phyloP scores from a whole-genome alignment of 1,284 basidiomycete genomes.

The Ganoderma lucidum region DNA sequence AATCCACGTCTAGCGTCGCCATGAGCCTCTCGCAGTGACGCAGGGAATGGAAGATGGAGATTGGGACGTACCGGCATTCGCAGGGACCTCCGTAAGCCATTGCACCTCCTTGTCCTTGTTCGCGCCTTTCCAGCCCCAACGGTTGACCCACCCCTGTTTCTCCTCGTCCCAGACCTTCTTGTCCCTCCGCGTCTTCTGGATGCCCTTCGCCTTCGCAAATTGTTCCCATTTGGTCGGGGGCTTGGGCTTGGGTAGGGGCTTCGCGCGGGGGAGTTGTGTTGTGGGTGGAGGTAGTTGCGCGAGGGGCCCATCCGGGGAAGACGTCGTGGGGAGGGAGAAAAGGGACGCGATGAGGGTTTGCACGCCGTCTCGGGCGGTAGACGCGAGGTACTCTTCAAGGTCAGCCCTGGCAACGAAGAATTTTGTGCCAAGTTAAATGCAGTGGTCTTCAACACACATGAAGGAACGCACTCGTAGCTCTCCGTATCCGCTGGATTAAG shows the following conservation, averaged over 20 bases:
- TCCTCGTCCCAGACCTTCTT: conserved; percentile 96
- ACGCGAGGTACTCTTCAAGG: conserved; percentile 82
- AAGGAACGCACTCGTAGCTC: conserved; percentile 70
- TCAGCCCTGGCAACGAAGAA: conserved; percentile 58
- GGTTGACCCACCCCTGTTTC: conserved; percentile 90
- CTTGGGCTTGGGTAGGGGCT: conserved; percentile 93
- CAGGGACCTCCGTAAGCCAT: conserved; percentile 93
- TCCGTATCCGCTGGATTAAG: conserved; percentile 85
- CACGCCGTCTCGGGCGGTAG: conserved; percentile 86
- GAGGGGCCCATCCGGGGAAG: conserved; percentile 85
- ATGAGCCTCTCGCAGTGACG: background rate
- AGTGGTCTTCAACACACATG: background rate
- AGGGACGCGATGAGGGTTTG: conserved; percentile 85
- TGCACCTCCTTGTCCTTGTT: conserved; percentile 91
- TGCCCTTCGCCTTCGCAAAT: conserved; percentile 95
- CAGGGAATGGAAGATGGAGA: background rate
- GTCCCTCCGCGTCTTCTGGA: conserved; percentile 83
- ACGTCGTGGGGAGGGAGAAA: conserved; percentile 83
- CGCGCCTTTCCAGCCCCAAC: conserved; percentile 93
- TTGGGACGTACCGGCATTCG: conserved; percentile 79
- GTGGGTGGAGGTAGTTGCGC: conserved; percentile 83
- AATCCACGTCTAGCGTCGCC: conserved; percentile 63
- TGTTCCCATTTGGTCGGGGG: conserved; percentile 96
- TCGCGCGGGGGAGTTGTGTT: conserved; percentile 86
- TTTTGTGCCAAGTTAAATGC: no score